Evolutionary conservation across 495 filamentous ascomycete genomes (phyloP), one percentile per base, ranked within the genome.

Genomic region (Opeltia flavorubescens): DNA sequence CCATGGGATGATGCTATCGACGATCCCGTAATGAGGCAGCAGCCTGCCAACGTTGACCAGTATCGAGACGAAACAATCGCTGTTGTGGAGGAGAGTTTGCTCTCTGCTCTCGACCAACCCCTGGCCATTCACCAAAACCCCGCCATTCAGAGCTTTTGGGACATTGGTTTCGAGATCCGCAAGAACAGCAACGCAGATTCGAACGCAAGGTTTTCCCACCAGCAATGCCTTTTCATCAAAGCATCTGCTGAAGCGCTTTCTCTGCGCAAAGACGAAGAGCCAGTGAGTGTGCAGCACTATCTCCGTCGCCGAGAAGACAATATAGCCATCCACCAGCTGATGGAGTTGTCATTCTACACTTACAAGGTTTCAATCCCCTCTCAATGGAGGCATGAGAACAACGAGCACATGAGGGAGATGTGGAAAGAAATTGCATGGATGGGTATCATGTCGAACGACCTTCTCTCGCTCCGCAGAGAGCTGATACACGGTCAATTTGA

Each of bases 401-500:
- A 43, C 21, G 25, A 21, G 6, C 20, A 11, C 6, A 43, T 43
- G 41, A 26, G 13, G 11, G 25, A 43, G 7, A 20, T 43, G 12
- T 43, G 41, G 41, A 43, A 25, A 26, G 41, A 43, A 26, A 43
- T 43, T 26, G 41, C 15, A 7, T 26, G 41, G 18, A 18, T 43
- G 12, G 20, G 11, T 26, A 26, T 43, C 15, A 20, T 43, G 6
- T 4, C 13, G 20, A 43, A 43, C 41, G 41, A 43, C 21, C 20
- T 43, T n/a, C 12, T 43, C 15, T 13, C 11, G 7, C 41, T 43
- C 7, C 4, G 15, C 4, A 26, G 21, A 20, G 41, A 43, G 21
- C 13, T 43, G 12, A 3, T 18, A 21, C 41, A 43, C 6, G 11
- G 18, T 6, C 11, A 13, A 25, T 21, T 21, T 25, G 41, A 43